Evolutionary conservation across 2,329 filamentous ascomycete genomes (phyloP), one percentile per base, ranked within the genome.

Genomic region (Diplodia sapinea): DNA sequence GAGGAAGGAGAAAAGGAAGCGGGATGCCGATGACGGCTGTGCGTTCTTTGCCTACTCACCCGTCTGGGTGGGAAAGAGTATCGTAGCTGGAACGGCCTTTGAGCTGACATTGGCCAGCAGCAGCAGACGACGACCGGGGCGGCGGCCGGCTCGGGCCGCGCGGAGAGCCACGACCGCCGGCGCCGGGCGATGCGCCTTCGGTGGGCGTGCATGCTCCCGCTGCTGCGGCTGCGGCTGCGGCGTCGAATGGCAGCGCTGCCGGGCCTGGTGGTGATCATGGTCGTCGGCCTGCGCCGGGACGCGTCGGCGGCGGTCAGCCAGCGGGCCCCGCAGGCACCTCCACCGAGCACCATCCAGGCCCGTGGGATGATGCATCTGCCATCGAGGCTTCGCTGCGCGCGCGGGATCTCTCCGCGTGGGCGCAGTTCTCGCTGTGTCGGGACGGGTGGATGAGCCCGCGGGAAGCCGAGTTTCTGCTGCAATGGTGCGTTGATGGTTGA

Each of bases 381-480:
- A 47, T 61, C 7, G 38, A 33, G 9, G 9, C 13, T 8, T 5
- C 33, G 20, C 9, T 62, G 17, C 26, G 43, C 1, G 23, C 26
- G 5, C n/a, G 31, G 4, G 43, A 62, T 6, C 43, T 62, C 9
- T 62, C 57, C 2, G 43, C 31, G 6, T 62, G 57, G 57, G 17
- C 4, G 2, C 15, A 15, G 15, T 62, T 62, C 43, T n/a, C 31
- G 43, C 43, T 62, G 26, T 62, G 57, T 17, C 50, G 57, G 17
- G 57, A 62, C 1, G 47, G 57, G 3, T 62, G 57, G 57, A 62
- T 62, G 1, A 62, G 26, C 4, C 57, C 57, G 17, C 20, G 15
- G 13, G 57, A 62, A 15, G 57, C 57, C 7, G 57, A 62, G 43
- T 62, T 62, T 38, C 57, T 62, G 3, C 43, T 62, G 26, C 57